phyloP scores from a whole-genome alignment of 768 basidiomycete species.

The Psilocybe cubensis region DNA sequence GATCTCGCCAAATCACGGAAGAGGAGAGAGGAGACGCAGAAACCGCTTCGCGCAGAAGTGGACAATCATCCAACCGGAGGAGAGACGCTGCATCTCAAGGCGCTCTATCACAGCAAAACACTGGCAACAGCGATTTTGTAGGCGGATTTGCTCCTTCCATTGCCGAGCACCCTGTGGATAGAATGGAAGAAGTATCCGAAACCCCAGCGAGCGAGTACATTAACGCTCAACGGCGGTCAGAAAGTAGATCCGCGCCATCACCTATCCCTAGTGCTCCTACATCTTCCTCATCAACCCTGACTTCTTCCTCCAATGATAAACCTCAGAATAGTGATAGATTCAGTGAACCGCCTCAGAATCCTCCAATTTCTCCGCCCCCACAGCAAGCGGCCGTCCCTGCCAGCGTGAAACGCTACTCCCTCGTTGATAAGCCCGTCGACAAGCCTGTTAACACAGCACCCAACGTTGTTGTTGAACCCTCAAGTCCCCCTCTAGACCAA shows the following conservation, averaged over 20 bases:
- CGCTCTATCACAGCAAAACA: conserved; percentile 18
- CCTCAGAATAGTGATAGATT: conserved; percentile 5
- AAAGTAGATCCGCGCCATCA: conserved; percentile 14
- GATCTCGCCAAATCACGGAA: conserved; percentile 44
- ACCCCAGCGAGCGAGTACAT: conserved; percentile 10
- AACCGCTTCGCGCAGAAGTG: conserved; percentile 37
- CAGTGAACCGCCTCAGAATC: conserved; percentile 23
- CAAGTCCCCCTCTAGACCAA: conserved; percentile 43
- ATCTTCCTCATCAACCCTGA: conserved; percentile 13
- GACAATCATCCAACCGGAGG: conserved; percentile 42
- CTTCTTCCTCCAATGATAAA: conserved; percentile 15
- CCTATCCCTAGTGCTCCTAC: neutral
- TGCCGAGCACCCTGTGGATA: conserved; percentile 27
- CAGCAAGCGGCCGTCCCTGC: conserved; percentile 66
- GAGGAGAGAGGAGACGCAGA: conserved; percentile 44
- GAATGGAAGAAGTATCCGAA: conserved; percentile 16
- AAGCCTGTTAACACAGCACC: conserved; percentile 41
- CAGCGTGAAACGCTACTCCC: conserved; percentile 76
- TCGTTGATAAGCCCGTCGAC: conserved; percentile 70
- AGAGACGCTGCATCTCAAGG: conserved; percentile 32
- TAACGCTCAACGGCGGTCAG: conserved; percentile 24
- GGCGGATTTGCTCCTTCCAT: conserved; percentile 52
- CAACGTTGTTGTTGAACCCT: conserved; percentile 56
- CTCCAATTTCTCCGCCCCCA: conserved; percentile 33
- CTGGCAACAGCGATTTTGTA: conserved; percentile 46